A percentile compares a stretch with the other conserved stretches of the same genome.
phyloP scores from a whole-genome alignment of 192 early-diverging fungal species.

The Podila epigama region DNA sequence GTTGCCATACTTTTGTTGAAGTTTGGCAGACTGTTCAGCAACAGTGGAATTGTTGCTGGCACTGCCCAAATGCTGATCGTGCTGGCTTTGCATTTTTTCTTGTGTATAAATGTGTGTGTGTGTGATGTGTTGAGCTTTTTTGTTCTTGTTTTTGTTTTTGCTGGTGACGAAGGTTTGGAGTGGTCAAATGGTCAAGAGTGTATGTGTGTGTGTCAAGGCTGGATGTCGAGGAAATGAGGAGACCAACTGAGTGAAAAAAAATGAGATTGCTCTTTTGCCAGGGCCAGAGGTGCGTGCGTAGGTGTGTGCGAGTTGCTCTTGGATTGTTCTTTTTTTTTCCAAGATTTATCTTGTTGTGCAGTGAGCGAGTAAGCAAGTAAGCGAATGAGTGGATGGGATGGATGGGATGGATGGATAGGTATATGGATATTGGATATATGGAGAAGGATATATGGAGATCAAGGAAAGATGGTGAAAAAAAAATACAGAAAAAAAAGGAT shows the following conservation, averaged over 20 bases:
- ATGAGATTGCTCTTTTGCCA: background rate
- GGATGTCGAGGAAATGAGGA: background rate
- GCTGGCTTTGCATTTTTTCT: conserved; percentile 35
- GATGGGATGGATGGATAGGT: too few species aligned
- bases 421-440: too few species aligned
- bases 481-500: too few species aligned
- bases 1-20: conserved; percentile 32
- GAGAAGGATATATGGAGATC: too few species aligned
- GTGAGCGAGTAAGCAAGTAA: too few species aligned
- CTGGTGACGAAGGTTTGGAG: too few species aligned
- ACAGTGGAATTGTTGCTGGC: conserved; percentile 17
- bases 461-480: too few species aligned
- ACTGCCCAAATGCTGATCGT: conserved; percentile 28
- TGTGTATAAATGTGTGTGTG: background rate
- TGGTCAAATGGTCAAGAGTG: background rate
- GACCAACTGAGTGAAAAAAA: background rate
- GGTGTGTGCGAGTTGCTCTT: too few species aligned
- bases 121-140: background rate
- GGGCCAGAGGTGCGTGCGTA: background rate
- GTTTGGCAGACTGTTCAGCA: conserved; percentile 33
- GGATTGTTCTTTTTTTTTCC: too few species aligned
- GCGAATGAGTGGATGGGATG: too few species aligned
- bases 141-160: background rate
- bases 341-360: too few species aligned
- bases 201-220: background rate